Conservation (phyloP, 2,329 filamentous ascomycete species). For the Epichloe glyceriae region DNA sequence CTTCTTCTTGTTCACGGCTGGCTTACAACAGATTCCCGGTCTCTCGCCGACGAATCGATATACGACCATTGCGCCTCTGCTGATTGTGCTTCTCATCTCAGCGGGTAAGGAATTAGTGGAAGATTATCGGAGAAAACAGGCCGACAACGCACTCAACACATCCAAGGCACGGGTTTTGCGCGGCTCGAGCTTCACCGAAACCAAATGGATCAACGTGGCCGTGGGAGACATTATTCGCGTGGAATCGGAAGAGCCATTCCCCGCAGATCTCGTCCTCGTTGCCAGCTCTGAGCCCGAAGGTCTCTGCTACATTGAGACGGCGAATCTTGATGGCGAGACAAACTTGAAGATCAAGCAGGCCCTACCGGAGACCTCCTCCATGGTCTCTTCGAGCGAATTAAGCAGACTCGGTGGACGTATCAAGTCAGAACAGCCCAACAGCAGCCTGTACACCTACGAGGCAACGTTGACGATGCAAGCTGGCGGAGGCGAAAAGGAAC, state of each 20-base stretch:
- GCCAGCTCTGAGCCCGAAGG: slow-evolving; percentile 96
- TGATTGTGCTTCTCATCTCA: slow-evolving; percentile 84
- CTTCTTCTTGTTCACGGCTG: slow-evolving; percentile 97
- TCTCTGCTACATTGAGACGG: slow-evolving; percentile 96
- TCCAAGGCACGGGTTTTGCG: slow-evolving; percentile 73
- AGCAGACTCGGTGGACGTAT: slow-evolving; percentile 75
- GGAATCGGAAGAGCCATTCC: slow-evolving; percentile 89
- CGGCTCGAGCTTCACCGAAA: slow-evolving; percentile 72
- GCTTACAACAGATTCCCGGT: slow-evolving; percentile 85
- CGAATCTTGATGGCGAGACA: slow-evolving; percentile 93
- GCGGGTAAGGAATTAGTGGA: slow-evolving; percentile 90
- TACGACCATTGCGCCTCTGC: slow-evolving; percentile 90
- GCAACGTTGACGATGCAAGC: slow-evolving; percentile 84
- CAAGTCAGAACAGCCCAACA: slow-evolving; percentile 94
- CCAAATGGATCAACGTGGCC: slow-evolving; percentile 85
- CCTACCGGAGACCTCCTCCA: slow-evolving; percentile 75
- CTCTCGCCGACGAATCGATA: slow-evolving; percentile 92
- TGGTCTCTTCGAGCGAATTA: slow-evolving; percentile 79
- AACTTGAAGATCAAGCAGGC: slow-evolving; percentile 99
- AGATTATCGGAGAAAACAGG: slow-evolving; percentile 78
- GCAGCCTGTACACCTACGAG: slow-evolving; percentile 96
- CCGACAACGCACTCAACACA: slow-evolving; percentile 76
- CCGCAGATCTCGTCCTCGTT: slow-evolving; percentile 81
- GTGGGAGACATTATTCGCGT: slow-evolving; percentile 90
- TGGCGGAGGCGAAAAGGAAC: slow-evolving; percentile 84